phyloP scores from a whole-genome alignment of 208 protist genomes.

The Porcisia deanei region DNA sequence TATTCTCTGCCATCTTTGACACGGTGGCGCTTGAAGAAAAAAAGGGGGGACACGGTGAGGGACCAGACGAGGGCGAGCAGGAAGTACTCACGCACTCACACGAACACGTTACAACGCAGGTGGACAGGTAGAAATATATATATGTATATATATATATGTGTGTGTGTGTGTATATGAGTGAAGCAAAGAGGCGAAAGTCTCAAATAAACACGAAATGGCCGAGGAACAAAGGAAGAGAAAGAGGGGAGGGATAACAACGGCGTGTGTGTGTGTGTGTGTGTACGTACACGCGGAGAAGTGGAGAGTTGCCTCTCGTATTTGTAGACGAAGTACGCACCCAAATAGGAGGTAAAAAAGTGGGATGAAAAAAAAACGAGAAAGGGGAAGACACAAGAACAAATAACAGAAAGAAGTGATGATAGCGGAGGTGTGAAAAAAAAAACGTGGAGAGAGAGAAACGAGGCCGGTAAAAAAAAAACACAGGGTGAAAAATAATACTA shows the following conservation, averaged over 20 bases:
- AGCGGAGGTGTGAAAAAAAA: background rate
- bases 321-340: background rate
- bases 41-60: background rate
- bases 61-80: background rate
- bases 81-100: background rate
- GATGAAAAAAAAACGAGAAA: background rate
- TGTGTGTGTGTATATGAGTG: background rate
- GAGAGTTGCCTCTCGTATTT: too few species aligned
- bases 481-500: background rate
- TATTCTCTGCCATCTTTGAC: background rate
- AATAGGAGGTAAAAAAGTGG: background rate
- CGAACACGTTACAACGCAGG: slow-evolving; percentile 9
- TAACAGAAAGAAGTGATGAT: background rate
- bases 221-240: background rate
- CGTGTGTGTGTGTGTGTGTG: too few species aligned
- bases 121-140: background rate
- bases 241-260: too few species aligned
- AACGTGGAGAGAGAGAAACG: too few species aligned
- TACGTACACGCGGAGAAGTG: too few species aligned
- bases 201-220: background rate
- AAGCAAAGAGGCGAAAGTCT: background rate
- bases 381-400: background rate
- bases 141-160: background rate
- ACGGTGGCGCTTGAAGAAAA: background rate
- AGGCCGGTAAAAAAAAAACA: background rate